phyloP scores from a whole-genome alignment of 495 filamentous ascomycete genomes.

The Wilcoxina mikolae region DNA sequence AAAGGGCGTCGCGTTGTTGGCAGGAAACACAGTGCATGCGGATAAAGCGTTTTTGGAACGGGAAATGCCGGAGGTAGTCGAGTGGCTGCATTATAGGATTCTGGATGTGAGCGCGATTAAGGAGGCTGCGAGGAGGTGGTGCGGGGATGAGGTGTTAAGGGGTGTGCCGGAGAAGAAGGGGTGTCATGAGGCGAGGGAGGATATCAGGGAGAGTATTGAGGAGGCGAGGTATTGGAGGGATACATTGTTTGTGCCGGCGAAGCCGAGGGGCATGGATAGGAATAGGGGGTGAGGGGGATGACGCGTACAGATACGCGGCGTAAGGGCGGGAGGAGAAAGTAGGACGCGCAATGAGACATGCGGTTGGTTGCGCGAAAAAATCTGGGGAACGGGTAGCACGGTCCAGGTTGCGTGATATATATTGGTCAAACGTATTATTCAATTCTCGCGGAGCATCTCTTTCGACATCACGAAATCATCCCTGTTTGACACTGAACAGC shows the following conservation, averaged over 20 bases:
- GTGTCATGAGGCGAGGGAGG: conserved; percentile 67
- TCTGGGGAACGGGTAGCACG: no score
- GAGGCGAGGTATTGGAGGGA: conserved; percentile 73
- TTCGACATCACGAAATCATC: no score
- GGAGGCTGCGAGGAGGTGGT: conserved; percentile 77
- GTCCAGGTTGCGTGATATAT: no score
- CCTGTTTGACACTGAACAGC: no score
- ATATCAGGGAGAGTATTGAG: conserved; percentile 89
- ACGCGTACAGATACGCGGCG: no score
- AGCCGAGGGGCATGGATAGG: not conserved
- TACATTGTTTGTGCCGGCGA: conserved; percentile 37
- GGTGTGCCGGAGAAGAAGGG: conserved; percentile 54
- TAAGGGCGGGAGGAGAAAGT: no score
- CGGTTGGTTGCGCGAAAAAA: no score
- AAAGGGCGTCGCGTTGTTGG: conserved; percentile 51
- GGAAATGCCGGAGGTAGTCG: conserved; percentile 51
- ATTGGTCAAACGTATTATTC: no score
- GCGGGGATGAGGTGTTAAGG: conserved; percentile 41
- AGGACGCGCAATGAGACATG: no score
- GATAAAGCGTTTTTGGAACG: conserved; percentile 71
- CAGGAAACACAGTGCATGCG: conserved; percentile 83
- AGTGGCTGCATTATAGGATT: conserved; percentile 75
- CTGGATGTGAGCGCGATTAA: conserved; percentile 84
- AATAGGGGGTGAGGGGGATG: not conserved
- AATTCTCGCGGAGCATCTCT: no score